Base-by-base conservation (phyloP, 768 basidiomycete species). In the Naematelia aurantialba region DNA sequence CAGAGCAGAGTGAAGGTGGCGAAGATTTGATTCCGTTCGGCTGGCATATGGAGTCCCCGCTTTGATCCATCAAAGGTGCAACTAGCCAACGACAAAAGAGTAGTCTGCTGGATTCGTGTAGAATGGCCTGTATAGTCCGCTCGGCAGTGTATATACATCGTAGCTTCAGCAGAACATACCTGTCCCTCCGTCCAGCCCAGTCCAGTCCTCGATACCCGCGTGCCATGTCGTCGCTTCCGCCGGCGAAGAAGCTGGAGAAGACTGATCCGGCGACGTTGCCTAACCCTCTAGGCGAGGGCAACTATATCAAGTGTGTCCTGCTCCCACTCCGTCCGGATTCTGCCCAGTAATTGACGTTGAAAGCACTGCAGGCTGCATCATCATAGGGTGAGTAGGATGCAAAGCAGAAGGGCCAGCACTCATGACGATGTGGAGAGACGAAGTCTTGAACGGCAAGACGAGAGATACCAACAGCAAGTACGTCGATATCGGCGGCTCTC, bases 361-460 rank as follows among this genome's bases (percentile, higher is more conserved):
- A 30, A 66, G 66, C 56, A 77, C 75, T 0, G 77, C 76, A 5
- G 77, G 71, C 4, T 75, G 74, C 61, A 25, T 79, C 17, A 76
- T 79, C 63, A 79, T 79, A 44, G 78, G 79, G 76, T 75, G 56
- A 59, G 72, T 42, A 25, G 5, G 3, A 30, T 19, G 8, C 14
- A 14, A 14, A 10, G 10, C 34, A 12, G 44, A 25, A 17, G 19
- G 3, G 21, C 21, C 24, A 5, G 31, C 49, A 49, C 34, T 56
- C 27, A 29, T 48, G 44, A 4, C 44, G 21, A 21, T 13, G 12
- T 17, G 31, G 50, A 91, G 90, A 8, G 90, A 93, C 76, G 91
- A 94, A 70, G 91, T 94, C 31, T 78, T 97, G 53, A 94, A 94
- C 63, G 92, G 91, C 45, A 91, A 91, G 82, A 91, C 89, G 0